Evolutionary conservation across 306 rosid genomes (phyloP).

Genomic region (Dalbergia oliveri): DNA sequence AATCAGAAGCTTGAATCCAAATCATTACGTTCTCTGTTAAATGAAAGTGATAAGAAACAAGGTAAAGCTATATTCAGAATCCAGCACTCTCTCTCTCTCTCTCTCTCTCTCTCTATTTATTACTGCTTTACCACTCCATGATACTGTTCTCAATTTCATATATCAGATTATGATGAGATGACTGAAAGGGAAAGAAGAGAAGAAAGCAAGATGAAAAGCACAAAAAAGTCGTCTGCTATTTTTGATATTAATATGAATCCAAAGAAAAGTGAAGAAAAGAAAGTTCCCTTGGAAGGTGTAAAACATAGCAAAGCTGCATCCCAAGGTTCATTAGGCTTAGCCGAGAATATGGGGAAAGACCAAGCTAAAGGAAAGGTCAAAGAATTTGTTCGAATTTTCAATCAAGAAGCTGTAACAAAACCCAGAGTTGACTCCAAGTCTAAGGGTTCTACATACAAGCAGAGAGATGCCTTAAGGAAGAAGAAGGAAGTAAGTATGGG

Average conservation of each 20-base stretch:
- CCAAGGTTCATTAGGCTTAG: slow-evolving; percentile 53
- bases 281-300: slow-evolving; percentile 44
- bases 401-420: slow-evolving; percentile 65
- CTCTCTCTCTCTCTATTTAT: slow-evolving; percentile 5
- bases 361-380: slow-evolving; percentile 72
- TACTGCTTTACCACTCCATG: slow-evolving; percentile 7
- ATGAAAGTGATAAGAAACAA: slow-evolving; percentile 49
- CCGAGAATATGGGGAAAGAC: slow-evolving; percentile 59
- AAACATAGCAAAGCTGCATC: slow-evolving; percentile 52
- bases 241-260: slow-evolving; percentile 44
- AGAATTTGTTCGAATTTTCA: slow-evolving; percentile 86
- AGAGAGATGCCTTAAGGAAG: slow-evolving; percentile 42
- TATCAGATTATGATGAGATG: slow-evolving; percentile 53
- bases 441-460: slow-evolving; percentile 54
- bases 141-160: slow-evolving; percentile 30
- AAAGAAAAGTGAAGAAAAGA: slow-evolving; percentile 56
- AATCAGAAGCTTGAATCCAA: slow-evolving; percentile 52
- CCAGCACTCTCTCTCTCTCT: not conserved
- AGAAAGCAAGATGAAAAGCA: slow-evolving; percentile 53
- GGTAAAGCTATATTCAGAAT: slow-evolving; percentile 54
- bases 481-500: slow-evolving; percentile 53
- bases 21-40: slow-evolving; percentile 50
- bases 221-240: slow-evolving; percentile 50
- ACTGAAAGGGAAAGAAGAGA: slow-evolving; percentile 33
- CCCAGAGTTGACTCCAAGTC: slow-evolving; percentile 51